These are phyloP conservation scores for Ampelocalamus luodianensis DNA, from an alignment of 176 grass and related monocot species.

Conservation along the genomic window DNA sequence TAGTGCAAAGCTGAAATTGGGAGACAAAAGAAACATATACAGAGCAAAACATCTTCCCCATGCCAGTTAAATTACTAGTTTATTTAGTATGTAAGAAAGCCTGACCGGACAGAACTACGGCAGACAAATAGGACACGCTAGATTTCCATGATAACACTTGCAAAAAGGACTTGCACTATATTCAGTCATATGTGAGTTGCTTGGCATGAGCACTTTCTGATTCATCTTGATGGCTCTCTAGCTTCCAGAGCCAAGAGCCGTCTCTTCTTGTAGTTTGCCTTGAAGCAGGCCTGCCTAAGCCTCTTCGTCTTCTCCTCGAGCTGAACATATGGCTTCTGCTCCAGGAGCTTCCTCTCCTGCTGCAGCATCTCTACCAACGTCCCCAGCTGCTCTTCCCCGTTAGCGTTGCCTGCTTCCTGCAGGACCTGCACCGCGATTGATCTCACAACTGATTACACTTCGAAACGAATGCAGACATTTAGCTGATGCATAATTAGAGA, in stretches of 20 bases:
- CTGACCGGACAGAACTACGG: neutral
- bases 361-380: conserved; percentile 54
- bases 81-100: neutral
- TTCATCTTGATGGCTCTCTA: conserved; percentile 28
- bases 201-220: neutral
- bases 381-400: conserved; percentile 39
- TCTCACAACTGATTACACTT: neutral
- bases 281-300: conserved; percentile 77
- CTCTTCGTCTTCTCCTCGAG: conserved; percentile 73
- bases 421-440: conserved; percentile 11
- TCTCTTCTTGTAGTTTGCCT: conserved; percentile 73
- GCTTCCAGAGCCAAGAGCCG: conserved; percentile 44
- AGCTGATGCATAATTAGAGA: neutral
- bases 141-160: neutral
- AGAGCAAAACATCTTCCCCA: neutral
- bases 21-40: neutral
- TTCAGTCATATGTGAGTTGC: neutral
- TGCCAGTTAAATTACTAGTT: neutral
- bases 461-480: neutral
- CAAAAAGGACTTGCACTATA: neutral
- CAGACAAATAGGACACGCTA: neutral
- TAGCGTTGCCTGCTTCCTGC: conserved; percentile 53
- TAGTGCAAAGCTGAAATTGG: neutral
- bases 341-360: conserved; percentile 56
- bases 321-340: conserved; percentile 59